These are phyloP conservation scores for Nepenthes mirabilis DNA, from an alignment of 148 eudicot species.

Conservation along the genomic window DNA sequence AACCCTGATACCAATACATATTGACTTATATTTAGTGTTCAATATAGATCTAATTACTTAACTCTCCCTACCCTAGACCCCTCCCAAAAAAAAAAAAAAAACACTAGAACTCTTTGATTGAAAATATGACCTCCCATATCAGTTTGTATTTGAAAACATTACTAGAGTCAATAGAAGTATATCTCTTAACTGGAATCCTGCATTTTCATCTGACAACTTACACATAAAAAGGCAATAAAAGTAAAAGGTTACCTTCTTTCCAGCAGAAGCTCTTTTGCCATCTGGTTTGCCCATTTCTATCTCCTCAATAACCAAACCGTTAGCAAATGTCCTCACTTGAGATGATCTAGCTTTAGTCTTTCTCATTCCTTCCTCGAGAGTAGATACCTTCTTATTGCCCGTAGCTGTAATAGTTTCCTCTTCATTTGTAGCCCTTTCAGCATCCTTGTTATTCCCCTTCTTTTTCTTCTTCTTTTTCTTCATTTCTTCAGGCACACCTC, in stretches of 20 bases:
- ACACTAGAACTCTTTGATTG: no score
- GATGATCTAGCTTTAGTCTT: constrained; percentile 37
- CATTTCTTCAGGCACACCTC: constrained; percentile 22
- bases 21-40: no score
- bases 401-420: constrained; percentile 13
- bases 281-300: constrained; percentile 51
- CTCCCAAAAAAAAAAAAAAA: no score
- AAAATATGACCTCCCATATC: no score
- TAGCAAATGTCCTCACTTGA: constrained; percentile 47
- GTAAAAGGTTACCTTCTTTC: constrained; percentile 48
- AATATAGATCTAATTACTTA: no score
- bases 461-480: constrained; percentile 46
- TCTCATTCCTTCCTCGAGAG: constrained; percentile 18
- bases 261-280: constrained; percentile 66
- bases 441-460: constrained; percentile 35
- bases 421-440: constrained; percentile 14
- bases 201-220: no score
- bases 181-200: no score
- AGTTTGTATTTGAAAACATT: no score
- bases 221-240: no score
- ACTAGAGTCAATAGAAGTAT: no score
- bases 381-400: constrained; percentile 16
- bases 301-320: constrained; percentile 66
- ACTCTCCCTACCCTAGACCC: no score
- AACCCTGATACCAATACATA: no score